A percentile compares a stretch with the other conserved stretches of the same genome.
Evolutionary conservation across 306 rosid genomes (phyloP).

Genomic region (Pachyrhizus erosus): DNA sequence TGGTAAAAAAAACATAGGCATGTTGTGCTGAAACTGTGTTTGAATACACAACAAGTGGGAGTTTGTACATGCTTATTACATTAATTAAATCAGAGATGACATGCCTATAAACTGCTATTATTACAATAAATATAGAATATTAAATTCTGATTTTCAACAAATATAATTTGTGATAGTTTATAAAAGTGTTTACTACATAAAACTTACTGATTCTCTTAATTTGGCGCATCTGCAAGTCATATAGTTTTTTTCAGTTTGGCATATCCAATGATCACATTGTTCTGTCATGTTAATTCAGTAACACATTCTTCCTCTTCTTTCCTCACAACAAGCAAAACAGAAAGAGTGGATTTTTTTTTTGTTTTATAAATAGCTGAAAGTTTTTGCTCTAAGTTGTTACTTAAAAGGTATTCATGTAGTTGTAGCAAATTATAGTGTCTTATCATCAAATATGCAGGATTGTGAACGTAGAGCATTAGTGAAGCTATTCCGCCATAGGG

Average conservation of each 20-base stretch:
- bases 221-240: neutral
- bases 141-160: too few species aligned
- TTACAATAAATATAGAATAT: too few species aligned
- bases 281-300: conserved; percentile 10
- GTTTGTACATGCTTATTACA: too few species aligned
- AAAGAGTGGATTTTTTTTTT: neutral
- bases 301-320: conserved; percentile 7
- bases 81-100: too few species aligned
- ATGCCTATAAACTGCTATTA: too few species aligned
- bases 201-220: neutral
- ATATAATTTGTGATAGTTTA: neutral
- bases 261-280: neutral
- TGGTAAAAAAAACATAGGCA: too few species aligned
- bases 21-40: too few species aligned
- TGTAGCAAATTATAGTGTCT: conserved; percentile 5
- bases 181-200: neutral
- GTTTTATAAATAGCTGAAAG: neutral
- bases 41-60: too few species aligned
- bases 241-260: neutral
- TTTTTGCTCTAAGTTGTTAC: neutral
- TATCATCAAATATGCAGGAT: conserved; percentile 61
- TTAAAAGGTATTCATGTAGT: conserved; percentile 2
- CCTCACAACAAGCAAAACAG: neutral
- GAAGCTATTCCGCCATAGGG: conserved; percentile 83
- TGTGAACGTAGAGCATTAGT: conserved; percentile 90